A percentile compares a stretch with the other conserved stretches of the same genome.
Conservation (phyloP, 1,139 yeast genomes). For the Zygosaccharomyces sapae region DNA sequence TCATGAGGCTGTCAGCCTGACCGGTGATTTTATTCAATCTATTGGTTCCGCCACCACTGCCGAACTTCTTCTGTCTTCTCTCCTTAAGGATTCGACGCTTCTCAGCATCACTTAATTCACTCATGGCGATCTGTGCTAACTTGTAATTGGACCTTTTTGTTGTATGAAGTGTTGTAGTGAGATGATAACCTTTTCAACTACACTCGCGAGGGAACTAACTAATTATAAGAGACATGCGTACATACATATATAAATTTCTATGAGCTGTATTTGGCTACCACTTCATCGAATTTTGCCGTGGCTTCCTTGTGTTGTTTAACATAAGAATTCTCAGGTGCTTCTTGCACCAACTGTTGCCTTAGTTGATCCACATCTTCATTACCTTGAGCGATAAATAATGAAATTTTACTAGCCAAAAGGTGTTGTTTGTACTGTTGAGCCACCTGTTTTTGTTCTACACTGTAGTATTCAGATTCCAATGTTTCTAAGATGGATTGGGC, state of each 20-base stretch:
- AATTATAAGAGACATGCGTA: background rate
- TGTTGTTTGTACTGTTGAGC: conserved; percentile 39
- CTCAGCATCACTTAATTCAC: conserved; percentile 52
- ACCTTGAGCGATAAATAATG: conserved; percentile 49
- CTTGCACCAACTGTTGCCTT: conserved; percentile 40
- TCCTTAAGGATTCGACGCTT: conserved; percentile 60
- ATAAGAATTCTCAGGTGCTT: conserved; percentile 46
- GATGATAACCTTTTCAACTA: background rate
- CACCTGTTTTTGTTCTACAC: conserved; percentile 24
- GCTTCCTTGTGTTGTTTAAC: conserved; percentile 46
- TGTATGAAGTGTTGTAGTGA: background rate
- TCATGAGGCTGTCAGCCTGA: conserved; percentile 36
- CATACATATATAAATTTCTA: conserved; percentile 2
- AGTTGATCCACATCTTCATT: conserved; percentile 40
- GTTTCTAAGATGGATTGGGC: conserved; percentile 39
- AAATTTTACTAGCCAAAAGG: conserved; percentile 51
- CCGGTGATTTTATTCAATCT: conserved; percentile 54
- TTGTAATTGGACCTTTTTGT: background rate
- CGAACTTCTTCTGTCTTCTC: conserved; percentile 66
- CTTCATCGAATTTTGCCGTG: conserved; percentile 48
- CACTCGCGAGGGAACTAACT: background rate
- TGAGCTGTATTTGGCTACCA: conserved; percentile 46
- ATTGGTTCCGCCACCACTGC: conserved; percentile 51
- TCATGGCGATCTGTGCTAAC: conserved; percentile 16
- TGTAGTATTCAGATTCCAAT: conserved; percentile 32